Evolutionary conservation across 805 yeast genomes (phyloP).

Genomic region (Lachancea fermentati): DNA sequence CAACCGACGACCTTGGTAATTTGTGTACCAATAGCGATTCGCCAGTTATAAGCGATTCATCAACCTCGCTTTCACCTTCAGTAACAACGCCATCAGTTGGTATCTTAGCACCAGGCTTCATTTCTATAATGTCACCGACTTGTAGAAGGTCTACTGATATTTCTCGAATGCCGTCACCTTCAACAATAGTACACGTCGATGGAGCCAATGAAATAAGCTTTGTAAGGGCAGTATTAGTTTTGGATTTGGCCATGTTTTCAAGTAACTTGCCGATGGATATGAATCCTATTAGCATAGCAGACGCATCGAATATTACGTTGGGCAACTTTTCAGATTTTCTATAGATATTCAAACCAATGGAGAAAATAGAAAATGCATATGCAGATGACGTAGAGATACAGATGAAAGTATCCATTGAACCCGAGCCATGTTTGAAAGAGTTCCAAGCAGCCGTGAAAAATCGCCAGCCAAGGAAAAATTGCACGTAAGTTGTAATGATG

Average conservation of each 20-base stretch:
- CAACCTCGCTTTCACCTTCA: slow-evolving; percentile 74
- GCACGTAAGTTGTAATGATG: slow-evolving; percentile 56
- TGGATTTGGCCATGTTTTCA: slow-evolving; percentile 90
- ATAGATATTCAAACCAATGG: slow-evolving; percentile 48
- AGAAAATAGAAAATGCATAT: slow-evolving; percentile 62
- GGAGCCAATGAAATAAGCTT: slow-evolving; percentile 78
- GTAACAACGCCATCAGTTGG: slow-evolving; percentile 89
- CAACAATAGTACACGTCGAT: slow-evolving; percentile 59
- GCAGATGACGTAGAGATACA: slow-evolving; percentile 78
- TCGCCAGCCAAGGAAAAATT: slow-evolving; percentile 56
- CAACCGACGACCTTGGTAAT: slow-evolving; percentile 51
- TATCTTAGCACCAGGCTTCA: slow-evolving; percentile 80
- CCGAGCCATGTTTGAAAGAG: slow-evolving; percentile 63
- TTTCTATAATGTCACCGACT: slow-evolving; percentile 64
- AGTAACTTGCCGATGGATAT: slow-evolving; percentile 87
- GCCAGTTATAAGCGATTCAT: slow-evolving; percentile 89
- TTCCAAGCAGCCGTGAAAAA: slow-evolving; percentile 62
- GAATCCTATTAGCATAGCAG: slow-evolving; percentile 76
- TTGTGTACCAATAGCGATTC: slow-evolving; percentile 78
- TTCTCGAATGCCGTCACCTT: slow-evolving; percentile 30
- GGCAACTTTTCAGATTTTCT: slow-evolving; percentile 40
- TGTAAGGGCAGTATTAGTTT: slow-evolving; percentile 84
- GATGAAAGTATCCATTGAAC: slow-evolving; percentile 90
- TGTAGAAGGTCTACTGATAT: slow-evolving; percentile 78
- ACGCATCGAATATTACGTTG: slow-evolving; percentile 75